A percentile compares a stretch with the other conserved stretches of the same genome.
phyloP scores from a whole-genome alignment of 768 basidiomycete species.

The Tephrocybe sp. region DNA sequence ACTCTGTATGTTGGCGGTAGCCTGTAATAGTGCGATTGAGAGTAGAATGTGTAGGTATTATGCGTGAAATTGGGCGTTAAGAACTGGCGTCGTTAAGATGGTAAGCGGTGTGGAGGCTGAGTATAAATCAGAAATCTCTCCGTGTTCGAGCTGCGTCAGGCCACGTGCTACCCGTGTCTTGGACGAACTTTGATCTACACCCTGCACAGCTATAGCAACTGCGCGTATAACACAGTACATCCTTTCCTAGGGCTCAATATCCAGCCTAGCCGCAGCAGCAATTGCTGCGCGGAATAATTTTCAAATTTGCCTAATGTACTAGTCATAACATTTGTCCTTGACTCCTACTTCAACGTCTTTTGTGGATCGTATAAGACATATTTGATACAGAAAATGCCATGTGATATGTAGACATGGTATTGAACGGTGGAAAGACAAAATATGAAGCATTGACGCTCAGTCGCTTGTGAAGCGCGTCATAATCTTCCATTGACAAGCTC shows the following conservation, averaged over 20 bases:
- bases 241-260: background rate
- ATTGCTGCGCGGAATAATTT: too few species aligned
- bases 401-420: too few species aligned
- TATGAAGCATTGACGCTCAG: too few species aligned
- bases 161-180: constrained; percentile 1
- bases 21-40: background rate
- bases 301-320: too few species aligned
- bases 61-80: background rate
- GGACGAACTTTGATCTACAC: background rate
- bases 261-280: too few species aligned
- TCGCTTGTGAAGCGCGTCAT: too few species aligned
- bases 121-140: background rate
- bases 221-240: background rate
- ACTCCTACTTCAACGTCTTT: too few species aligned
- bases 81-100: background rate
- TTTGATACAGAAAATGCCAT: too few species aligned
- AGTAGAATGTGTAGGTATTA: background rate
- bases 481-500: too few species aligned
- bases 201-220: background rate
- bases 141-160: constrained; percentile 2
- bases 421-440: too few species aligned
- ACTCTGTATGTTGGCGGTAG: background rate
- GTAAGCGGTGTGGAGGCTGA: background rate
- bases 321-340: too few species aligned
- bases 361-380: too few species aligned